Conservation (phyloP, 1,284 basidiomycete genomes). For the Neonothopanus nambi region DNA sequence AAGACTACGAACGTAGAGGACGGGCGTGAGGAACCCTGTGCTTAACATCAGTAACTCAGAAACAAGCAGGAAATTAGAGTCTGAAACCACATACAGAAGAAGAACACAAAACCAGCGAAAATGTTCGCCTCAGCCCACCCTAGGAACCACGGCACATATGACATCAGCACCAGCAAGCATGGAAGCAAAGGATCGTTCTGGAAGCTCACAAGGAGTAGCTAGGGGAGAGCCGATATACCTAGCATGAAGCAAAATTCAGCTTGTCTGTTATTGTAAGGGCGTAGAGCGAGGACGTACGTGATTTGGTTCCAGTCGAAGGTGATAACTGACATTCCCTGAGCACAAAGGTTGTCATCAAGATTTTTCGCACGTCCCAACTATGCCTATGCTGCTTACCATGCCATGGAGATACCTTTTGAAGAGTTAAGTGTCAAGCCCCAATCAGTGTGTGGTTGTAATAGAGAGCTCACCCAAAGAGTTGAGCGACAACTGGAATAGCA, state of each 20-base stretch:
- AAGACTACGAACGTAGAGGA: conserved; percentile 46
- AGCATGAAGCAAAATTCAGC: too few species aligned
- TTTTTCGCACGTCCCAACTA: too few species aligned
- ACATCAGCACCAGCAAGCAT: neutral
- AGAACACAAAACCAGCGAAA: conserved; percentile 71
- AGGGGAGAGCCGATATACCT: conserved; percentile 54
- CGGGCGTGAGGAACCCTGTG: conserved; percentile 65
- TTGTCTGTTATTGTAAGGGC: too few species aligned
- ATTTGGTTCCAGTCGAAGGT: conserved; percentile 59
- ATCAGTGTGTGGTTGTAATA: too few species aligned
- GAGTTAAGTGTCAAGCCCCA: too few species aligned
- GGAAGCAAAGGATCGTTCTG: neutral
- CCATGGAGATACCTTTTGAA: conserved; percentile 46
- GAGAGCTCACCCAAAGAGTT: conserved; percentile 33
- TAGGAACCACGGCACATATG: too few species aligned
- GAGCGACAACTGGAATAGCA: conserved; percentile 33
- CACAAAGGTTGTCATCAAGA: neutral
- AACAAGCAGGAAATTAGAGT: neutral
- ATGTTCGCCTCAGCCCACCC: conserved; percentile 78
- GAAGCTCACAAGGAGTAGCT: conserved; percentile 42
- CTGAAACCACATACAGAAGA: conserved; percentile 52
- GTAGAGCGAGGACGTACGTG: conserved; percentile 38
- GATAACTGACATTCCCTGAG: conserved; percentile 41
- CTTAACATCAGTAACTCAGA: conserved; percentile 3
- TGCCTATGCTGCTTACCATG: conserved; percentile 36